Evolutionary conservation across 1,284 basidiomycete species (phyloP).

Genomic region (Puccinia triticina): DNA sequence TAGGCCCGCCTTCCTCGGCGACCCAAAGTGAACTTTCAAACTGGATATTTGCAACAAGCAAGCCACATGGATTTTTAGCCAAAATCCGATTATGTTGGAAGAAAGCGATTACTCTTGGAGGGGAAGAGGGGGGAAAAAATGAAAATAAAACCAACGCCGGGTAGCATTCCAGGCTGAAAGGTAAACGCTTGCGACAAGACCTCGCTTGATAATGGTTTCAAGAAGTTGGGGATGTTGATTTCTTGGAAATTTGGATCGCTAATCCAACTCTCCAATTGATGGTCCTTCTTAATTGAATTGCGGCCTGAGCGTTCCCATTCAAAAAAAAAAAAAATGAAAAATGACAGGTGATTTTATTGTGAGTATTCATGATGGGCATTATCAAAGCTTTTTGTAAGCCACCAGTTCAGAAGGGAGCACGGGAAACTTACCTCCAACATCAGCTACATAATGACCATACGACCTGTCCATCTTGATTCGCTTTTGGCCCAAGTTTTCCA

Average conservation of each 20-base stretch:
- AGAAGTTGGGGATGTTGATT: conserved; percentile 38
- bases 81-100: neutral
- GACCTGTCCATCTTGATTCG: conserved; percentile 51
- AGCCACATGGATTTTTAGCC: neutral
- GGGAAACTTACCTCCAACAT: conserved; percentile 31
- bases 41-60: neutral
- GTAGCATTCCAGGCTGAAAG: conserved; percentile 36
- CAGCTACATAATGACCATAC: conserved; percentile 49
- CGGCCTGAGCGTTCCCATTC: conserved; percentile 4
- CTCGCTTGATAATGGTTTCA: conserved; percentile 43
- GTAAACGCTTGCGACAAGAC: conserved; percentile 34
- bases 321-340: neutral
- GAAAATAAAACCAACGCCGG: conserved; percentile 23
- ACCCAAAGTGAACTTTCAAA: conserved; percentile 46
- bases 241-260: conserved; percentile 37
- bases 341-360: neutral
- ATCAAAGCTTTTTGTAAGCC: neutral
- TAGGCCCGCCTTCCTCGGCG: conserved; percentile 49
- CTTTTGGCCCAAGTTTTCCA: conserved; percentile 34
- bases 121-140: neutral
- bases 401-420: neutral
- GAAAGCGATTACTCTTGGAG: neutral
- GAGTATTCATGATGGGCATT: neutral
- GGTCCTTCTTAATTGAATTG: conserved; percentile 49
- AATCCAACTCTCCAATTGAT: conserved; percentile 34